phyloP scores from a whole-genome alignment of 202 grass and related monocot species.

The Schoenoplectus tabernaemontani region DNA sequence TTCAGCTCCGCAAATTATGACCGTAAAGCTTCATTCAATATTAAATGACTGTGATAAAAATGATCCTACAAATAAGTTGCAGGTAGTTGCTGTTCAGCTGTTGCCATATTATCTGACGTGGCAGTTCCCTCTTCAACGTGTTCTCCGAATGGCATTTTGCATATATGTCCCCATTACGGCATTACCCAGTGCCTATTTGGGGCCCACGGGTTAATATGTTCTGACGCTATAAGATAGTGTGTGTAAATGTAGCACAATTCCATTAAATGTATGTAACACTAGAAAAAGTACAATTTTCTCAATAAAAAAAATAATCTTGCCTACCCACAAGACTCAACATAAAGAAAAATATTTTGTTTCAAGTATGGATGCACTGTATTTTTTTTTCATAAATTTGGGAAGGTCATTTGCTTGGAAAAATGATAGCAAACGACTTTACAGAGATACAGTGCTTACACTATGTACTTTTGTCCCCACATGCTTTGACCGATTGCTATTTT shows the following conservation, averaged over 20 bases:
- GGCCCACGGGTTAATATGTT: not conserved
- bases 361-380: not conserved
- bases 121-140: not conserved
- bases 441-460: not conserved
- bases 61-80: not conserved
- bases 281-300: not conserved
- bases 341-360: not conserved
- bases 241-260: not conserved
- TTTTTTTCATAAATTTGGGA: no score
- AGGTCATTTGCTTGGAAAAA: not conserved
- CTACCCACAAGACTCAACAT: not conserved
- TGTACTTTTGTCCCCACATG: not conserved
- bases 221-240: not conserved
- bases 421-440: not conserved
- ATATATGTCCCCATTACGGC: not conserved
- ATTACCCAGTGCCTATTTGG: not conserved
- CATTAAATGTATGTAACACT: not conserved
- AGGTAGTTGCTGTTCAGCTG: not conserved
- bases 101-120: not conserved
- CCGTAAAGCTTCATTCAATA: not conserved
- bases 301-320: not conserved
- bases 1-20: no score
- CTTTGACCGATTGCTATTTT: no score
- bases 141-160: not conserved
- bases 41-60: conserved; percentile 1